phyloP scores from a whole-genome alignment of 345 rosid genomes.

The Acer saccharum region DNA sequence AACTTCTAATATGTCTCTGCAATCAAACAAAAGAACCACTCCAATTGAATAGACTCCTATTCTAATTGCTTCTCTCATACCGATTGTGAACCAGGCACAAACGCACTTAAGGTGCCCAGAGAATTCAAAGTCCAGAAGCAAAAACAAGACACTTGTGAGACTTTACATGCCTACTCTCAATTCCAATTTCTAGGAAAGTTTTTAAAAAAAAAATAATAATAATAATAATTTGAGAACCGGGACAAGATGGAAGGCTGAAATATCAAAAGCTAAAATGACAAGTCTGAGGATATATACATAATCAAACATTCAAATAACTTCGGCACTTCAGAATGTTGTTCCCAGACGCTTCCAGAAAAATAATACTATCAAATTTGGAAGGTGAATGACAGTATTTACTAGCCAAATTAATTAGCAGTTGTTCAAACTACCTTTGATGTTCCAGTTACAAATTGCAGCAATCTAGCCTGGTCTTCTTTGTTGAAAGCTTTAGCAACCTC shows the following conservation, averaged over 20 bases:
- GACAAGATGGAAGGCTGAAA: too few relatives aligned
- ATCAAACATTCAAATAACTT: not conserved
- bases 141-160: not conserved
- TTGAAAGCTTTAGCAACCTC: conserved; percentile 84
- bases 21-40: not conserved
- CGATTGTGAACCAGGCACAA: not conserved
- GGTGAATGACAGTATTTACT: not conserved
- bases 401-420: not conserved
- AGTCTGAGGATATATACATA: not conserved
- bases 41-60: not conserved
- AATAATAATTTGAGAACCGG: too few relatives aligned
- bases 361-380: not conserved
- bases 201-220: too few relatives aligned
- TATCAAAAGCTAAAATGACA: too few relatives aligned
- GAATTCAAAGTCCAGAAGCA: not conserved
- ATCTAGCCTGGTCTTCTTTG: conserved; percentile 96
- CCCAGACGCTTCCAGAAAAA: not conserved
- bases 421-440: conserved; percentile 74
- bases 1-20: not conserved
- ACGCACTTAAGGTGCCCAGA: not conserved
- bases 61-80: not conserved
- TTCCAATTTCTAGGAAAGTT: not conserved
- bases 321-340: not conserved
- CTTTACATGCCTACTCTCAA: not conserved
- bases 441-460: conserved; percentile 94